Conservation (phyloP, 176 grass and related monocot species). For the Phyllostachys edulis region DNA sequence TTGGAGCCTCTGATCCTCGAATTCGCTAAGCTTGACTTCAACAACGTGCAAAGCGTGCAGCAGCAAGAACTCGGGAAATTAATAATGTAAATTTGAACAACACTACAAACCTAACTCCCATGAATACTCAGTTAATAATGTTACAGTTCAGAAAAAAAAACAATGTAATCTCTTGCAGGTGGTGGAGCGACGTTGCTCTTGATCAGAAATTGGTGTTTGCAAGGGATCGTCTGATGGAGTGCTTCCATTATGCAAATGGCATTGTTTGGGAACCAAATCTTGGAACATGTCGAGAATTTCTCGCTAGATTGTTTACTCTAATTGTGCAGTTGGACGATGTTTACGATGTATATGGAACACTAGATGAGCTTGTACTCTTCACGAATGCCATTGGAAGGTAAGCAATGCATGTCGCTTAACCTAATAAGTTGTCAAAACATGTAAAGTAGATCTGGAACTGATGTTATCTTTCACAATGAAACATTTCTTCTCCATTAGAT, state of each 20-base stretch:
- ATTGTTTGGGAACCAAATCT: slow-evolving; percentile 16
- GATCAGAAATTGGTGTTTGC: slow-evolving; percentile 1
- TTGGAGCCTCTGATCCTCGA: slow-evolving; percentile 18
- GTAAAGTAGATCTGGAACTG: too few species aligned
- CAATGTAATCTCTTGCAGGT: slow-evolving; percentile 18
- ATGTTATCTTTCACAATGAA: not conserved
- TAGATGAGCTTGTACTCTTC: slow-evolving; percentile 45
- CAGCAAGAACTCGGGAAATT: slow-evolving; percentile 25
- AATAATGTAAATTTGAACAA: slow-evolving; percentile 18
- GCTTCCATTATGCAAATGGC: slow-evolving; percentile 35
- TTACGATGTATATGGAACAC: slow-evolving; percentile 58
- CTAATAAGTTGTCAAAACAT: too few species aligned
- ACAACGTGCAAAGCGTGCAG: slow-evolving; percentile 39
- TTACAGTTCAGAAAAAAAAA: too few species aligned
- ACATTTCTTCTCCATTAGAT: slow-evolving; percentile 23
- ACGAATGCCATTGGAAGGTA: slow-evolving; percentile 56
- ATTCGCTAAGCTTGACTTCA: slow-evolving; percentile 48
- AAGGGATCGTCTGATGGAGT: slow-evolving; percentile 35
- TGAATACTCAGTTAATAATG: too few species aligned
- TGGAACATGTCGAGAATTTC: not conserved
- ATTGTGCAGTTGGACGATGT: slow-evolving; percentile 59
- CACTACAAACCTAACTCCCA: too few species aligned
- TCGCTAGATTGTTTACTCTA: slow-evolving; percentile 31
- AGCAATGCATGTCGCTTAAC: not conserved
- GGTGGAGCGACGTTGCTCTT: slow-evolving; percentile 17